Evolutionary conservation across 2,329 filamentous ascomycete genomes (phyloP), one percentile per base, ranked within the genome.

Genomic region (Fusarium citri): DNA sequence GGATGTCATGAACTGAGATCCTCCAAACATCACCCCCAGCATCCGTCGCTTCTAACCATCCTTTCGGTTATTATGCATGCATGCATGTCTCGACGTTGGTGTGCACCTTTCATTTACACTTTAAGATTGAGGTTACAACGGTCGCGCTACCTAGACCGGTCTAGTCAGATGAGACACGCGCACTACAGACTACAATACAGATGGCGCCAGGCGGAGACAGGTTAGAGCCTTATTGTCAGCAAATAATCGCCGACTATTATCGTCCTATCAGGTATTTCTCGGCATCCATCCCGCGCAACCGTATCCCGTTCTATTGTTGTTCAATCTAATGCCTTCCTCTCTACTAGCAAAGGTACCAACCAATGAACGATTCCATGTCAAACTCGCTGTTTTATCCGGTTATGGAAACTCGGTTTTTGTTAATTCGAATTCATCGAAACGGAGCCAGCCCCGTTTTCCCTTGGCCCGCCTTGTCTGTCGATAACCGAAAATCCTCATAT

Each of bases 211-310:
- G 34, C 14, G 49, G 49, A 42, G 14, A 51, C 37, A 42, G 49
- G 18, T 28, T 26, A 34, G 18, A 50, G 18, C 37, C 18, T 20
- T 20, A 42, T 10, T 34, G n/a, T 59, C 55, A 66, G 48, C 55
- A 54, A 66, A 66, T 55, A 60, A 66, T 66, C 46, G 42, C 25
- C 25, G 48, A 66, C 25, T 31, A 37, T 45, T 30, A 10, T 23
- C 50, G 53, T 57, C 55, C 50, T 45, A 48, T 43, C 56, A 49
- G 30, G 28, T 31, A 37, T 59, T 37, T 59, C 47, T 70, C 72
- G 72, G 72, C 62, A 55, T 48, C 43, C 48, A 59, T 72, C 72
- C 72, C 72, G 72, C 58, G 50, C 66, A 66, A 68, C 72, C 72
- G 72, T 28, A 42, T 23, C 31, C 40, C 43, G 40, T 48, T 55